Base-by-base conservation (phyloP, 345 rosid genomes). In the Mangifera indica region DNA sequence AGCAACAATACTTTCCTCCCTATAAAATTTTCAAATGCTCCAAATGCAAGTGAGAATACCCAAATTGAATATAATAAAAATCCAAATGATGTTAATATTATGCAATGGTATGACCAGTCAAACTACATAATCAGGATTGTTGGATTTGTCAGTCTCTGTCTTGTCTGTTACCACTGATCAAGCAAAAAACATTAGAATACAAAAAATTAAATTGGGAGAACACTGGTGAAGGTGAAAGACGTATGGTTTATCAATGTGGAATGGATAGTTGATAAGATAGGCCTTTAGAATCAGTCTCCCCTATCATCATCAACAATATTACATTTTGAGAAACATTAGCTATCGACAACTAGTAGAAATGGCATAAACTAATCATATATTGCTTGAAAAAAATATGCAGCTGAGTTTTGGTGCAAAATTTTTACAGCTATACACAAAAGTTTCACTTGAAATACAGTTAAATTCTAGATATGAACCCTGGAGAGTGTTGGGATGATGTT, bases 1-100 rank as follows among this genome's bases (percentile, higher is more conserved):
- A 67, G 24, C 6, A 8, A 46, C 69, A n/a, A 81, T 46, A 52
- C 69, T 71, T 18, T 57, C 67, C 73, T 66, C 72, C 60, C 17
- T 71, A 29, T 24, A 62, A 76, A 25, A 24, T 68, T 75, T 66
- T 77, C 59, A 55, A 57, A 56, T 66, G 34, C 61, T 76, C 26
- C 61, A 55, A 59, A 70, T 60, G 37, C 42, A 74, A 13, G 70
- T 65, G 69, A 78, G 74, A 71, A 70, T 56, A 20, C 17, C 61
- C 66, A 45, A 42, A 73, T 37, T 54, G 34, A 37, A 61, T 55
- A 68, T 46, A 37, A 67, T 13, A 53, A 55, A 67, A 25, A 32
- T n/a, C 4, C 61, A 53, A 62, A 51, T 51, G 45, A 34, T 20
- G 58, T 13, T 14, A 40, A 32, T 66, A 66, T 10, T 24, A 44